These are phyloP conservation scores for Fusarium tuaranense DNA, from an alignment of 2,329 filamentous ascomycete genomes.

Conservation along the genomic window DNA sequence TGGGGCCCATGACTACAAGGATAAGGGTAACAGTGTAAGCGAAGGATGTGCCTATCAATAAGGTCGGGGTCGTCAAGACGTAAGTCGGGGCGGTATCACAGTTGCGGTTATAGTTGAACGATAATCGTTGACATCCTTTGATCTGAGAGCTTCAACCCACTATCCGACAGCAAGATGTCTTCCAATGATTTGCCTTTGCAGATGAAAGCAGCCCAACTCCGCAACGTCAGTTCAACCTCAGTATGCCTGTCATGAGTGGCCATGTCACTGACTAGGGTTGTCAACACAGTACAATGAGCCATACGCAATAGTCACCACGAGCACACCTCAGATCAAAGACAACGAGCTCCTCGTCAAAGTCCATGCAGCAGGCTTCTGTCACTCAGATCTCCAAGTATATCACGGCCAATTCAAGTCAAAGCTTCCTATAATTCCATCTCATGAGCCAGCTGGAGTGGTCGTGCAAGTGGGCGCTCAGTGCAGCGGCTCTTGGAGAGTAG, in stretches of 20 bases:
- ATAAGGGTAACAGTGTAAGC: not conserved
- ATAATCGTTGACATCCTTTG: not conserved
- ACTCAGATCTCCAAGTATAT: constrained; percentile 51
- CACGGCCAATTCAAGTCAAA: constrained; percentile 47
- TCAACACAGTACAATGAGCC: constrained; percentile 45
- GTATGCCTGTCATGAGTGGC: not conserved
- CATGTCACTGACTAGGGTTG: not conserved
- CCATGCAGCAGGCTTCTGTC: constrained; percentile 52
- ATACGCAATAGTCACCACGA: constrained; percentile 39
- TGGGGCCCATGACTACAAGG: not conserved
- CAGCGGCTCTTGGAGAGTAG: constrained; percentile 41
- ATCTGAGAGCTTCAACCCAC: not conserved
- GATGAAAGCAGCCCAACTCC: constrained; percentile 16
- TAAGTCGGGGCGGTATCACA: not conserved
- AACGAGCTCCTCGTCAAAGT: constrained; percentile 48
- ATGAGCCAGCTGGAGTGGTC: constrained; percentile 51
- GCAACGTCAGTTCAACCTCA: not conserved
- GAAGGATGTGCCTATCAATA: not conserved
- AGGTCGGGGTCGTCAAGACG: not conserved
- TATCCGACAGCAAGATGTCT: not conserved
- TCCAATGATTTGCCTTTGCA: not conserved
- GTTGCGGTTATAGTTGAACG: not conserved
- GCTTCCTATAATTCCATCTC: constrained; percentile 48
- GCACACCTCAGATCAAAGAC: constrained; percentile 39
- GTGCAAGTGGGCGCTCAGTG: constrained; percentile 43